Base-by-base conservation (phyloP, 768 basidiomycete species). In the Tephrocybe rancida region DNA sequence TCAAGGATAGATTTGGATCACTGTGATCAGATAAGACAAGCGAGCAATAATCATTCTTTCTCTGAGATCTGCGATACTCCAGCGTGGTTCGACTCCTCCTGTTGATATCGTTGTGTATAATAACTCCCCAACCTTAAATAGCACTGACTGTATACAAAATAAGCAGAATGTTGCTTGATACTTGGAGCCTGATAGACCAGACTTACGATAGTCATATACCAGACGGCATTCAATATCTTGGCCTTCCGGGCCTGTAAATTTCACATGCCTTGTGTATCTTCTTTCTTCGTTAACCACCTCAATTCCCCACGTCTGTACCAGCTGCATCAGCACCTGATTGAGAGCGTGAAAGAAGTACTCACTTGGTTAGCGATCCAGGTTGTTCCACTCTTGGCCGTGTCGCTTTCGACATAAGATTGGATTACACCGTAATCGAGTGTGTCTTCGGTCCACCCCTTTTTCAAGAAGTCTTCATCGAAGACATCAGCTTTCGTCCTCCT, bases 361-460 rank as follows among this genome's bases (percentile, higher is more conserved):
- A 87, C 89, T 80, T 88, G 86, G 38, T 83, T 67, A 1, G 77
- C 85, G 54, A 71, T 80, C 90, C 90, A 92, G 5, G 72, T 75
- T 16, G 58, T 74, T 1, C 70, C 73, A 60, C 83, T 88, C 76
- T 85, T 87, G 4, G 72, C 68, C 1, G 86, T 85, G 49, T 89
- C 78, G 61, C 84, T 89, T 67, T 80, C 71, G 21, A 80, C 75
- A 35, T 73, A 74, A 3, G 75, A 72, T 50, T 80, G 72, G 37
- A 83, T 67, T 19, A 80, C 61, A 5, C 78, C 77, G 44, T 77
- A 65, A 58, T 77, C 67, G 48, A 71, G 10, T 6, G 74, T 76
- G 56, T 77, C 75, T 10, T 61, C 61, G 18, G 70, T 73, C 78
- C 76, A 77, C 19, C 62, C 69, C 26, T 69, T 66, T 64, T 73